Base-by-base conservation (phyloP, 192 early-diverging fungal genomes). In the Pilobolus umbonatus region DNA sequence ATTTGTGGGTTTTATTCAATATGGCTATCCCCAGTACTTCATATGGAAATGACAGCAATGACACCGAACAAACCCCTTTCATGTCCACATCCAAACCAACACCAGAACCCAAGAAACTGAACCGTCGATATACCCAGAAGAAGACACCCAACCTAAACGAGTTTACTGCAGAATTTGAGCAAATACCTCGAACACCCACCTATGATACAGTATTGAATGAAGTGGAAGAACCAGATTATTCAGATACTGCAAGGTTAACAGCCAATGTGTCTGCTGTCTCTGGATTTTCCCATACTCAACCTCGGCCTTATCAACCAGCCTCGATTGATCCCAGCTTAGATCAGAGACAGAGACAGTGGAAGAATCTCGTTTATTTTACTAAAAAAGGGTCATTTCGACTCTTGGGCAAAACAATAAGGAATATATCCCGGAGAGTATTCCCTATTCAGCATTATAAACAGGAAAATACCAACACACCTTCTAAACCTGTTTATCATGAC, bases 161-260 rank as follows among this genome's bases (percentile, higher is more conserved):
- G 28, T 54, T 54, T 54, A 36, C 31, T 24, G 38, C 52, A 24
- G 31, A 54, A 22, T 54, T 54, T 34, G 52, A 54, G 15, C 35
- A 54, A 24, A 35, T 21, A 54, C 35, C 34, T 38, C 28, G 52
- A 35, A 35, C 6, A 17, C 49, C 49, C 45, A 25, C 24, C 52
- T 24, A 54, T 54, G 17, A 42, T n/a, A n/a, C n/a, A n/a, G 14
- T 9, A 42, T 42, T 42, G 9, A 42, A 40, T 40, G 11, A 40
- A 3, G 38, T 31, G 35, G 62, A 64, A 28, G 45, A 49, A 25
- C 21, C 45, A 22, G 57, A 66, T 29, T 66, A 52, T 38, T 66
- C 64, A 24, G 64, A 66, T 36, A 66, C 64, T 8, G 64, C 64
- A 0, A 40, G 47, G 30, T 36, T 66, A 21, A 66, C 64, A 45